These are phyloP conservation scores for Berberis thunbergii DNA, from an alignment of 164 flowering plant species.

Conservation along the genomic window DNA sequence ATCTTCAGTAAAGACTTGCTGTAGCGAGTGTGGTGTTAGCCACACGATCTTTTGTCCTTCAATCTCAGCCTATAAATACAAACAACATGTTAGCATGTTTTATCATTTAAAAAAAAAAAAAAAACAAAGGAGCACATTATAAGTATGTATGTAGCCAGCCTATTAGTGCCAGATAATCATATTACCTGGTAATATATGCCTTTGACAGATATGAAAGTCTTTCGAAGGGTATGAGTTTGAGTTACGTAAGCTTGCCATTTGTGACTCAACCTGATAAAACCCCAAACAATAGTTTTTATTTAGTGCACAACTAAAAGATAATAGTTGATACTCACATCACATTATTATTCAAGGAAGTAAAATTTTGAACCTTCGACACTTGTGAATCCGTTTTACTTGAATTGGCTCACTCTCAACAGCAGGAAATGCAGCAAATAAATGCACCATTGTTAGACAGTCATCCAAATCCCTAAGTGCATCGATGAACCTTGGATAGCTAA, in stretches of 20 bases:
- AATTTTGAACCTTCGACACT: slow-evolving; percentile 59
- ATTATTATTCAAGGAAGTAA: neutral
- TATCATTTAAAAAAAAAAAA: no score
- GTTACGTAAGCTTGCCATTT: slow-evolving; percentile 94
- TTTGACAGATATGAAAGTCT: slow-evolving; percentile 83
- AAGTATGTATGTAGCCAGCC: neutral
- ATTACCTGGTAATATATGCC: slow-evolving; percentile 92
- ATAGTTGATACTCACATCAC: no score
- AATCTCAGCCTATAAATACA: slow-evolving; percentile 56
- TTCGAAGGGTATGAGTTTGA: slow-evolving; percentile 73
- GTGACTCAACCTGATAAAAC: slow-evolving; percentile 64
- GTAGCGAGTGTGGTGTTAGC: slow-evolving; percentile 80
- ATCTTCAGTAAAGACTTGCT: slow-evolving; percentile 85
- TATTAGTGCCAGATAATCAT: no score
- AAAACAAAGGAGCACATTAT: neutral
- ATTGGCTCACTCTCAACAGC: slow-evolving; percentile 46
- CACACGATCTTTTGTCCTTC: slow-evolving; percentile 85
- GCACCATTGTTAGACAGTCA: slow-evolving; percentile 87
- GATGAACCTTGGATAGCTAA: slow-evolving; percentile 71
- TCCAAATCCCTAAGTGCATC: slow-evolving; percentile 94
- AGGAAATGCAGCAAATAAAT: slow-evolving; percentile 84
- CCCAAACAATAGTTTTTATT: neutral
- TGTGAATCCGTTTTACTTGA: slow-evolving; percentile 62
- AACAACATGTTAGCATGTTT: neutral
- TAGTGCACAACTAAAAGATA: no score